A percentile compares a stretch with the other conserved stretches of the same genome.
Conservation (phyloP, 768 basidiomycete genomes). For the Russula brevipes region DNA sequence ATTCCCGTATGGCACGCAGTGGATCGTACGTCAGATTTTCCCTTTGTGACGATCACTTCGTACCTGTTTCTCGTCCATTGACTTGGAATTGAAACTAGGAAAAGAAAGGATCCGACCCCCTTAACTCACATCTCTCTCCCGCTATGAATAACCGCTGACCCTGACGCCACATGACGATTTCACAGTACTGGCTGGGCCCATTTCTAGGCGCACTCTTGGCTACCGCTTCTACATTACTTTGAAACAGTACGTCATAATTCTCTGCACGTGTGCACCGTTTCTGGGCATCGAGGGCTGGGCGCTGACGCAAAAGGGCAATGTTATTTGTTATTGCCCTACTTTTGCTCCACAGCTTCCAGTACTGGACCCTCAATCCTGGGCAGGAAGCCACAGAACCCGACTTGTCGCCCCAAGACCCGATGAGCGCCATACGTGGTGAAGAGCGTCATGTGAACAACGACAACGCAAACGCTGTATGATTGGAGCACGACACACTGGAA, state of each 20-base stretch:
- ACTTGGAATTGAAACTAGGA: background rate
- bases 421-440: constrained; percentile 13
- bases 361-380: constrained; percentile 50
- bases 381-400: constrained; percentile 41
- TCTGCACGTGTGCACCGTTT: background rate
- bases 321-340: background rate
- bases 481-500: no score
- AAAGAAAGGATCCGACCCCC: background rate
- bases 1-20: constrained; percentile 49
- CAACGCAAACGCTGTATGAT: no score
- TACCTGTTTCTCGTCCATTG: background rate
- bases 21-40: constrained; percentile 46
- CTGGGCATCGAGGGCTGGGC: background rate
- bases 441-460: no score
- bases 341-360: constrained; percentile 37
- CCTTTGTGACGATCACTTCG: background rate
- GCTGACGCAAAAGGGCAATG: constrained; percentile 4
- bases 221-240: constrained; percentile 52
- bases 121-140: constrained; percentile 8
- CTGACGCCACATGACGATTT: constrained; percentile 13
- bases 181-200: constrained; percentile 68
- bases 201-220: constrained; percentile 60
- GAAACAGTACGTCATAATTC: constrained; percentile 40
- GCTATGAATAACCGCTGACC: no score
- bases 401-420: constrained; percentile 41